phyloP scores from a whole-genome alignment of 2,329 filamentous ascomycete genomes.

The Talaromyces islandicus region DNA sequence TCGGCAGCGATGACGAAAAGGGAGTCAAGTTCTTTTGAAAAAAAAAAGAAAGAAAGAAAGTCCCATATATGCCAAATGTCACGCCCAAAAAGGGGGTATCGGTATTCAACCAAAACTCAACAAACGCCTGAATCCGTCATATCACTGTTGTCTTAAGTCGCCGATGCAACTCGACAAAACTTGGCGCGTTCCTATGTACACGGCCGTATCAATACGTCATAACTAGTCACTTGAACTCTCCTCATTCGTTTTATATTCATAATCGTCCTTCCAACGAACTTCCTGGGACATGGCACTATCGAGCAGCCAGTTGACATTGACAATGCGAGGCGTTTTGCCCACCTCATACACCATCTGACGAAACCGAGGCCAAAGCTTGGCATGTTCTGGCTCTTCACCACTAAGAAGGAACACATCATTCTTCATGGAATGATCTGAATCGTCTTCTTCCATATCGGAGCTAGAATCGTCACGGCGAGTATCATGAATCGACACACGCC shows the following conservation, averaged over 20 bases:
- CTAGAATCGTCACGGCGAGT: conserved; percentile 46
- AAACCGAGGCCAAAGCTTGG: conserved; percentile 73
- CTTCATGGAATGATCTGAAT: conserved; percentile 55
- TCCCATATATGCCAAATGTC: background rate
- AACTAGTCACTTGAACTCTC: conserved; percentile 4
- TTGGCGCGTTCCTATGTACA: conserved; percentile 4
- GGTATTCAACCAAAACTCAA: background rate
- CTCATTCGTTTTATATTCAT: conserved; percentile 34
- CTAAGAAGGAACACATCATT: conserved; percentile 81
- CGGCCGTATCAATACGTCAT: background rate
- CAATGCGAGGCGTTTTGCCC: conserved; percentile 74
- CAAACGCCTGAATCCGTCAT: background rate
- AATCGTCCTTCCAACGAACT: conserved; percentile 60
- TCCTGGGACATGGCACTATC: conserved; percentile 85
- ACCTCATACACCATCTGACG: conserved; percentile 69
- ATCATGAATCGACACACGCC: conserved; percentile 60
- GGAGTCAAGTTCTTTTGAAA: conserved; percentile 94
- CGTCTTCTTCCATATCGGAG: conserved; percentile 44
- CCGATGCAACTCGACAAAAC: background rate
- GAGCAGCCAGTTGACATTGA: conserved; percentile 82
- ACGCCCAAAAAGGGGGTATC: background rate
- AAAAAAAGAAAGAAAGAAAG: conserved; percentile 10
- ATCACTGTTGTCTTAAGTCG: background rate
- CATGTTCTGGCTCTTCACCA: conserved; percentile 60
- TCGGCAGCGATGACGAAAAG: conserved; percentile 78